phyloP scores from a whole-genome alignment of 192 early-diverging fungal species.

The Coemansia sp. region DNA sequence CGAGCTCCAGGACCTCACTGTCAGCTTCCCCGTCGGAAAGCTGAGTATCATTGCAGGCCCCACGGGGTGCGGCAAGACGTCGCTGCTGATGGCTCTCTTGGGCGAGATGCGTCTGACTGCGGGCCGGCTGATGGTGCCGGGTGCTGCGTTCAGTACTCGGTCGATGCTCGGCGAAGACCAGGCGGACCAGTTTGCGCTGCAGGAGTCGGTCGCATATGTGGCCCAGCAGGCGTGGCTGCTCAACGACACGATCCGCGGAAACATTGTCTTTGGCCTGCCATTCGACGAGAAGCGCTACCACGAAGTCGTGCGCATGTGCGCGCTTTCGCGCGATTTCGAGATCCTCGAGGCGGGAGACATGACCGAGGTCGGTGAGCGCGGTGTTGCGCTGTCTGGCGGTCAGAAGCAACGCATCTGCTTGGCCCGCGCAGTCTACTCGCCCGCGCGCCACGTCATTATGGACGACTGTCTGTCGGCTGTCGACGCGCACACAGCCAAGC shows the following conservation, averaged over 20 bases:
- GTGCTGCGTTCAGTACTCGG: slow-evolving; percentile 67
- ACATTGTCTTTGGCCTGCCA: slow-evolving; percentile 80
- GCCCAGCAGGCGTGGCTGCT: slow-evolving; percentile 77
- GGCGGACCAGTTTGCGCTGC: slow-evolving; percentile 14
- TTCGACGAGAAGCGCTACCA: slow-evolving; percentile 76
- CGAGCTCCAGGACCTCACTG: slow-evolving; percentile 60
- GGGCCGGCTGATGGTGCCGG: slow-evolving; percentile 43
- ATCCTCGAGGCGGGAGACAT: slow-evolving; percentile 83
- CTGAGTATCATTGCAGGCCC: slow-evolving; percentile 79
- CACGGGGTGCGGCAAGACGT: slow-evolving; percentile 87
- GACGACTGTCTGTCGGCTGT: slow-evolving; percentile 96
- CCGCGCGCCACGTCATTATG: slow-evolving; percentile 65
- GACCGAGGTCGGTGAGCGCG: slow-evolving; percentile 92
- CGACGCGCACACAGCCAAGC: slow-evolving; percentile 90
- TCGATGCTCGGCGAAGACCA: slow-evolving; percentile 8
- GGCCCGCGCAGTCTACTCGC: slow-evolving; percentile 82
- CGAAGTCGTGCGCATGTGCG: slow-evolving; percentile 79
- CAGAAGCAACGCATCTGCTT: slow-evolving; percentile 85
- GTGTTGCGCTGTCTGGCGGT: slow-evolving; percentile 80
- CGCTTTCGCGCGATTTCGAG: slow-evolving; percentile 75
- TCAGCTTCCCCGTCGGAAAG: slow-evolving; percentile 65
- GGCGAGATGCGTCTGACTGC: slow-evolving; percentile 63
- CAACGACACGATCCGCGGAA: slow-evolving; percentile 73
- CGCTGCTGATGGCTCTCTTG: slow-evolving; percentile 72
- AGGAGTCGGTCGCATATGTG: slow-evolving; percentile 73